Percentiles rank a stretch among this genome's conserved stretches.
phyloP scores from a whole-genome alignment of 139 green algal species.

The Tetraselmis chui region DNA sequence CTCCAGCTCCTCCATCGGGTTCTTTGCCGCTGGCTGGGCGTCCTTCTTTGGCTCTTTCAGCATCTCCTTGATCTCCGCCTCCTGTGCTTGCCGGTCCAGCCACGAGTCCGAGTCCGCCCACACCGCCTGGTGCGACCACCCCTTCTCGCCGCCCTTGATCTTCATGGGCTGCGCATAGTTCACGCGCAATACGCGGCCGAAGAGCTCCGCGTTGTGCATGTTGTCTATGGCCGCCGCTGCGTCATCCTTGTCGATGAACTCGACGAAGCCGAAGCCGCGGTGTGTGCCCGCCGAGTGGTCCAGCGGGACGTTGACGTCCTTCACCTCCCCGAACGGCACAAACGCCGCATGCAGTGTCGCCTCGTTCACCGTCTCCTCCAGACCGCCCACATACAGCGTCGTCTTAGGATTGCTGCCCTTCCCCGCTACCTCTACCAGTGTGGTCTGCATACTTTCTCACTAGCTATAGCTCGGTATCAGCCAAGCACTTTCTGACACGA shows the following conservation, averaged over 20 bases:
- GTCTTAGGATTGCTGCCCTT: slow-evolving; percentile 82
- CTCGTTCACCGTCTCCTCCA: slow-evolving; percentile 88
- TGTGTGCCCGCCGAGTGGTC: slow-evolving; percentile 71
- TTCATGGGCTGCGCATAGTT: slow-evolving; percentile 89
- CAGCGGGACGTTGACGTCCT: slow-evolving; percentile 90
- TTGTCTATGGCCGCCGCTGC: slow-evolving; percentile 90
- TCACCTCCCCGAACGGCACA: slow-evolving; percentile 95
- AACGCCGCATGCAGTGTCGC: slow-evolving; percentile 85
- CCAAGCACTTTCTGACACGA: no score
- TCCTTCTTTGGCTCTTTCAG: background rate
- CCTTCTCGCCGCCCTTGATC: slow-evolving; percentile 89
- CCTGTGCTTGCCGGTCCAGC: slow-evolving; percentile 2
- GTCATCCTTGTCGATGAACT: slow-evolving; percentile 86
- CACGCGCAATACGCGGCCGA: slow-evolving; percentile 61
- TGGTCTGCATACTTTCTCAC: slow-evolving; percentile 48
- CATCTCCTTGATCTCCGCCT: background rate
- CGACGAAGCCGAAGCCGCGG: slow-evolving; percentile 86
- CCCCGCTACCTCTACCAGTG: slow-evolving; percentile 48
- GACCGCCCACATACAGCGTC: slow-evolving; percentile 83
- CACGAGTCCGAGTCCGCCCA: slow-evolving; percentile 65
- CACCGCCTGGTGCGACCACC: slow-evolving; percentile 58
- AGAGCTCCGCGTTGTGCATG: slow-evolving; percentile 82
- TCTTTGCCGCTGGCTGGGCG: background rate
- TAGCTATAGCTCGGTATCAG: no score
- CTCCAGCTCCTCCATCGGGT: background rate